A percentile compares a stretch with the other conserved stretches of the same genome.
Evolutionary conservation across 225 moss, liverwort and hornwort species (phyloP).

Genomic region (Asterella californica): DNA sequence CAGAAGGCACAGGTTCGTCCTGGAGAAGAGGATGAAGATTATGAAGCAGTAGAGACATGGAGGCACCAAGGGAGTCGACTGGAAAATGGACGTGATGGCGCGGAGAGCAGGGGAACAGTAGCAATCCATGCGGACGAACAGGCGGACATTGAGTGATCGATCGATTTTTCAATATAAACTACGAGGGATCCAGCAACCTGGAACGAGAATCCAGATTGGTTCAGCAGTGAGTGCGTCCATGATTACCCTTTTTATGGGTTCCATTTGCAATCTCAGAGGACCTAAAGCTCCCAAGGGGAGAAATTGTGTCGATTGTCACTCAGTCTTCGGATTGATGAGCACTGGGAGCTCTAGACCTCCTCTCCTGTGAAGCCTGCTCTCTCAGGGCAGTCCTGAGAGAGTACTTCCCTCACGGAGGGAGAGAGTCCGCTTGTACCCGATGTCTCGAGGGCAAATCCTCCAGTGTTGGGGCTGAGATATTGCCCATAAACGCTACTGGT

Average conservation of each 20-base stretch:
- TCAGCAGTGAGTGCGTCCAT: constrained; percentile 13
- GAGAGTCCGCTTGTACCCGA: not conserved
- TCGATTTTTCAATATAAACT: not conserved
- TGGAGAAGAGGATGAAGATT: not conserved
- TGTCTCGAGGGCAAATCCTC: not conserved
- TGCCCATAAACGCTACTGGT: not conserved
- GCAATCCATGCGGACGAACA: not conserved
- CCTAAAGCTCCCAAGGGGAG: not conserved
- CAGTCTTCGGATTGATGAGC: constrained; percentile 2
- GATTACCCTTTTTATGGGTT: constrained; percentile 3
- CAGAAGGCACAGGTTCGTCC: too few relatives aligned
- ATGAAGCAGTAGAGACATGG: not conserved
- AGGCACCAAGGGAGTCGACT: not conserved
- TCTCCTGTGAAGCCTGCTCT: constrained; percentile 3
- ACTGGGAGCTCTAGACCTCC: constrained; percentile 1
- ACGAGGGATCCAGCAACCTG: not conserved
- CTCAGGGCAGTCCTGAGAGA: constrained; percentile 17
- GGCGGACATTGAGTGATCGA: not conserved
- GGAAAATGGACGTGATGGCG: not conserved
- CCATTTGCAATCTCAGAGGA: too few relatives aligned
- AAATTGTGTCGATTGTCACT: not conserved
- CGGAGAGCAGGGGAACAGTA: not conserved
- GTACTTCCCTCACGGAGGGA: not conserved
- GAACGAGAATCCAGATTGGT: constrained; percentile 3
- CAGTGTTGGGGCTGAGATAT: not conserved